A percentile compares a stretch with the other conserved stretches of the same genome.
phyloP scores from a whole-genome alignment of 177 flowering plant species.

The Vitis hybrid region DNA sequence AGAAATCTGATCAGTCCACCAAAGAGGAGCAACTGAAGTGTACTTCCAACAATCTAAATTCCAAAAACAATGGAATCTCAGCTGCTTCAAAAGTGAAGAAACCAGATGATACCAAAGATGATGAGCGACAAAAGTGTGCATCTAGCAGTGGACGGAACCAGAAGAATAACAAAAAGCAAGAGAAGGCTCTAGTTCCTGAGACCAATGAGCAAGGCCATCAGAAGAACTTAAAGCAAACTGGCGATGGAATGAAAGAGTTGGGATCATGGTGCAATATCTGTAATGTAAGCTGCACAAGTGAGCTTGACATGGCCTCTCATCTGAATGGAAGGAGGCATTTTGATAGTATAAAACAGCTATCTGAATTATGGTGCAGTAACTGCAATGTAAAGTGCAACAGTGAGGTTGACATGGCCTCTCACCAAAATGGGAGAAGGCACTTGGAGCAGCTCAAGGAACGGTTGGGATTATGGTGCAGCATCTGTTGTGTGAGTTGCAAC shows the following conservation, averaged over 20 bases:
- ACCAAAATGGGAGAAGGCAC: slow-evolving; percentile 23
- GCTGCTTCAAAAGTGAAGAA: too few species aligned
- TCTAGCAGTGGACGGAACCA: too few species aligned
- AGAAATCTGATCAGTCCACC: too few species aligned
- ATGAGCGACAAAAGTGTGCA: too few species aligned
- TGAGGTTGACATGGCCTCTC: slow-evolving; percentile 7
- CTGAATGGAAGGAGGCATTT: slow-evolving; percentile 8
- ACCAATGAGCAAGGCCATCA: too few species aligned
- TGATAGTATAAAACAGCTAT: background rate
- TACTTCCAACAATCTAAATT: too few species aligned
- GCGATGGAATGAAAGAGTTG: background rate
- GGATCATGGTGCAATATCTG: slow-evolving; percentile 14
- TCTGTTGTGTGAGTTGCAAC: slow-evolving; percentile 11
- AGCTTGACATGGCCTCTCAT: slow-evolving; percentile 11
- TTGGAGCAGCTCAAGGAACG: background rate
- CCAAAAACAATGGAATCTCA: too few species aligned
- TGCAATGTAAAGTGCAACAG: slow-evolving; percentile 16
- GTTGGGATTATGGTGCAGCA: slow-evolving; percentile 1
- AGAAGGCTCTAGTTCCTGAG: too few species aligned
- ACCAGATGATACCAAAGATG: too few species aligned
- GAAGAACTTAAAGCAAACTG: background rate
- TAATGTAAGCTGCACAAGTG: slow-evolving; percentile 9
- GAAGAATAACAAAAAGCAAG: background rate
- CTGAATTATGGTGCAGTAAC: slow-evolving; percentile 3
- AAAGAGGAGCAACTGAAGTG: too few species aligned